Evolutionary conservation across 352 stramenopile species (phyloP), one percentile per base, ranked within the genome.

Genomic region (Paralagenidium karlingii): DNA sequence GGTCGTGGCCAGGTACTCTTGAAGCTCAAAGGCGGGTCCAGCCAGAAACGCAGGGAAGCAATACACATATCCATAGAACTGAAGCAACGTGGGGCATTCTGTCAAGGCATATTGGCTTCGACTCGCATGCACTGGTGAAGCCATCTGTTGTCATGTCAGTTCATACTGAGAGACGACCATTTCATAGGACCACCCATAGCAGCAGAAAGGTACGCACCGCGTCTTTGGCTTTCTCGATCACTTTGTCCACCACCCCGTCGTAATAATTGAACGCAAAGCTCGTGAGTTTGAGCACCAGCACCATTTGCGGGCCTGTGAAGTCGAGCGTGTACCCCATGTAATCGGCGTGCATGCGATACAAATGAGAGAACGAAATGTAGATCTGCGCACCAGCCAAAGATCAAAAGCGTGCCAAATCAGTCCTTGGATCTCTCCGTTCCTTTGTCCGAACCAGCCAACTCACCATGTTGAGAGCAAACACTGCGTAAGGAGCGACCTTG

Each of bases 181-280:
- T 36, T 16, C 22, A 36, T 36, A 36, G 3, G 30, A 36, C n/a
- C n/a, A n/a, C n/a, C n/a, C n/a, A n/a, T n/a, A n/a, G n/a, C n/a
- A n/a, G n/a, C n/a, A n/a, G n/a, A n/a, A n/a, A n/a, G n/a, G n/a
- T n/a, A n/a, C 30, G 7, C 22, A 36, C 30, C 30, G 30, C 31
- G 24, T 49, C 40, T 28, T 34, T 48, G 37, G 34, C 34, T 28
- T 59, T 18, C 51, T 55, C 11, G 20, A 50, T 46, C 2, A 63
- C 58, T 62, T 81, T 66, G 46, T 69, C 61, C 12, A 87, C 64
- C 1, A 79, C 77, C 33, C 91, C 90, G 51, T 98, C 94, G 55
- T 95, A 94, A 45, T 97, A 82, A 58, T 98, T 98, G 73, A 88
- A 98, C n/a, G 87, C 92, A 51, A 98, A 95, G 58, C 88, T 94